Evolutionary conservation across 2,329 filamentous ascomycete species (phyloP).

Genomic region (Calonectria hongkongensis): DNA sequence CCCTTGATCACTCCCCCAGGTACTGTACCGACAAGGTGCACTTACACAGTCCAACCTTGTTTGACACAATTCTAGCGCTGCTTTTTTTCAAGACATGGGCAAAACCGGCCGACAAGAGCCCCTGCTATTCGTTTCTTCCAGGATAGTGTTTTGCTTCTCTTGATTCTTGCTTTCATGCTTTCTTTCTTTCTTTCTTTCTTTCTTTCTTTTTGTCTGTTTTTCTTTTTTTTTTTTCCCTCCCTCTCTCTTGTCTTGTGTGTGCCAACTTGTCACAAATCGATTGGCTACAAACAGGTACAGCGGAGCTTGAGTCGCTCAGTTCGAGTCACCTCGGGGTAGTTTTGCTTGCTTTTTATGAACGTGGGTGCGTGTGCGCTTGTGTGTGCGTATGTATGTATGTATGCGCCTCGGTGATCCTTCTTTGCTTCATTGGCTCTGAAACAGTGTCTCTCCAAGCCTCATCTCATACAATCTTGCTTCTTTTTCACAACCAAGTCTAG

Average conservation of each 20-base stretch:
- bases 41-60: conserved; percentile 1
- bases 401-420: conserved; percentile 11
- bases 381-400: not conserved
- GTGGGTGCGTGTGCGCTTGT: not conserved
- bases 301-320: not conserved
- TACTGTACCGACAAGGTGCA: not conserved
- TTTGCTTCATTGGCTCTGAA: conserved; percentile 11
- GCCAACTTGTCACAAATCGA: conserved; percentile 10
- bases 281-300: not conserved
- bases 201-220: not conserved
- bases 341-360: conserved; percentile 20
- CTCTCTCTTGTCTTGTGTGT: not conserved
- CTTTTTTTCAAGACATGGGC: conserved; percentile 12
- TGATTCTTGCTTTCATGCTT: not conserved
- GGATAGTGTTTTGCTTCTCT: not conserved
- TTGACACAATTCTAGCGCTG: not conserved
- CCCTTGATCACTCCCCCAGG: not conserved
- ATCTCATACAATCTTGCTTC: conserved; percentile 10
- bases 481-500: not conserved
- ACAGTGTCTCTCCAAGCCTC: conserved; percentile 16
- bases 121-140: not conserved
- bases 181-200: not conserved
- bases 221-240: not conserved
- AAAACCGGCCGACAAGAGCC: conserved; percentile 1
- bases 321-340: not conserved